Conservation (phyloP, 2,329 filamentous ascomycete genomes). For the Hirsutella rhossiliensis region DNA sequence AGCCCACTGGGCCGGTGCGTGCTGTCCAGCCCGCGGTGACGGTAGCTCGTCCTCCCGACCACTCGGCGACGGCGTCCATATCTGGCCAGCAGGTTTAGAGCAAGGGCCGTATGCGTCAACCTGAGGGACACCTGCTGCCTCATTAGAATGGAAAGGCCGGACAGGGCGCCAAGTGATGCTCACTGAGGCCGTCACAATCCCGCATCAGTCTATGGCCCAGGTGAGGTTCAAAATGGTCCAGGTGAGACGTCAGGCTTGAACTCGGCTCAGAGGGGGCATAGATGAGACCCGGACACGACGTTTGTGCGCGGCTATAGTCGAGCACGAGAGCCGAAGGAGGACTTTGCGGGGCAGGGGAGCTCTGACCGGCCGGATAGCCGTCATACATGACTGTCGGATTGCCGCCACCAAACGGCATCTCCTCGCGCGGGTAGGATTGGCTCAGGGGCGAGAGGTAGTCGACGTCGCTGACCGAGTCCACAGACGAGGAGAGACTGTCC, state of each 20-base stretch:
- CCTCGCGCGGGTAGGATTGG: conserved; percentile 44
- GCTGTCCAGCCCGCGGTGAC: conserved; percentile 29
- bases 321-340: conserved; percentile 43
- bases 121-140: conserved; percentile 35
- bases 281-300: conserved; percentile 48
- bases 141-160: conserved; percentile 24
- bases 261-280: conserved; percentile 49
- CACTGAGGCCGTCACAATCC: conserved; percentile 45
- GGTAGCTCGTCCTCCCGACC: conserved; percentile 32
- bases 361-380: conserved; percentile 35
- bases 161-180: conserved; percentile 23
- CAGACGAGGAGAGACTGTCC: conserved; percentile 39
- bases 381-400: conserved; percentile 48
- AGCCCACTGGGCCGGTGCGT: conserved; percentile 35
- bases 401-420: conserved; percentile 41
- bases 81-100: conserved; percentile 32
- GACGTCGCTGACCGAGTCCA: conserved; percentile 49
- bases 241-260: conserved; percentile 48
- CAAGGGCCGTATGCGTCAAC: conserved; percentile 39
- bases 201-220: conserved; percentile 39
- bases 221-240: conserved; percentile 44
- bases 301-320: conserved; percentile 41
- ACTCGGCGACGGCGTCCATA: conserved; percentile 28
- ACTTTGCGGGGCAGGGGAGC: conserved; percentile 42
- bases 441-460: conserved; percentile 51